Base-by-base conservation (phyloP, 345 rosid species). In the Pugionium dolabratum region DNA sequence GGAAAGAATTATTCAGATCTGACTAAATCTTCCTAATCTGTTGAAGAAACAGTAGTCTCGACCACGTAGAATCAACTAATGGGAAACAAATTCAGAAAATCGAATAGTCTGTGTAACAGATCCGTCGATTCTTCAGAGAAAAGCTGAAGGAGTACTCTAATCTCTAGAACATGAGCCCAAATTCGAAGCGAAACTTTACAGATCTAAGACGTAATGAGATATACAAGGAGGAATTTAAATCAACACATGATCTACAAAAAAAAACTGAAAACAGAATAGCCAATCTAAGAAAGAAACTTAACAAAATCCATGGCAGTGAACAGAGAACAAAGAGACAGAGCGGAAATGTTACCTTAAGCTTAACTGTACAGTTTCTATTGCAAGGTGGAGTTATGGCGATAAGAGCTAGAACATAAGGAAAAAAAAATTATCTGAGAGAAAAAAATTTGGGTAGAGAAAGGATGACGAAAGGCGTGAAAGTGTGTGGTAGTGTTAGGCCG, bases 401-500 rank as follows among this genome's bases (percentile, higher is more conserved):
- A 50, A 49, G 59, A 49, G 55, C 25, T 36, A 59, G 56, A 66
- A 40, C 40, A 73, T 37, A 32, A 64, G 45, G 33, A 3, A 4
- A 50, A 18, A 9, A 58, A 8, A 34, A 34, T 34, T 18, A 37
- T 5, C 4, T 3, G 1, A 37, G 7, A 27, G 28, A 32, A 7
- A 33, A 27, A 41, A 53, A 4, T 31, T 32, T 2, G 28, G n/a
- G 55, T 7, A 32, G 72, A 48, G 49, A 51, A 5, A 41, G 1
- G 55, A 68, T 18, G 73, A 69, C 26, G 61, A 54, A 39, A 33
- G 50, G 68, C 74, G 74, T 71, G 75, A 71, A 41, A 48, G 60
- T 40, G 70, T 39, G 74, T 60, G 67, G 53, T 9, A 61, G 69
- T 62, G 75, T 57, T 47, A 10, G 59, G 57, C 50, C 10, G 11